Evolutionary conservation across 2,329 filamentous ascomycete genomes (phyloP), one percentile per base, ranked within the genome.

Genomic region (Sclerotinia spermophila): DNA sequence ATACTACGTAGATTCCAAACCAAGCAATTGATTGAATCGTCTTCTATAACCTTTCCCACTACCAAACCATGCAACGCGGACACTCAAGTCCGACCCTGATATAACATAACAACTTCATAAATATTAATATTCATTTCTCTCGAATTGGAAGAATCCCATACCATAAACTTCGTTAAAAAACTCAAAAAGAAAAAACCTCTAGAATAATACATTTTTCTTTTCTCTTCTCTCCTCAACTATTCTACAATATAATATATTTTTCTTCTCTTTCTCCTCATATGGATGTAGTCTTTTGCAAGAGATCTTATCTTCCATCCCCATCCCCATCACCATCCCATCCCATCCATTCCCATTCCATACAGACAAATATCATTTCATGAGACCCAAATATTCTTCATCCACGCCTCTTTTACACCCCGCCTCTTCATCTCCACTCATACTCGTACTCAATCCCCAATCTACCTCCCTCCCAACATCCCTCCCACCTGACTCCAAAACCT

Each of bases 381-480:
- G 48, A 51, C 48, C 48, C 48, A 15, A 51, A 15, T 15, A 27
- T n/a, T 27, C 24, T 51, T 51, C 13, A 51, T 27, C 48, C 24
- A 51, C 24, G 27, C 48, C 24, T 51, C 24, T 48, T 13, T n/a
- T 48, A n/a, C n/a, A n/a, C n/a, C n/a, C n/a, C n/a, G n/a, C n/a
- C n/a, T n/a, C n/a, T n/a, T n/a, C n/a, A n/a, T n/a, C n/a, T n/a
- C n/a, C n/a, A n/a, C n/a, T n/a, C n/a, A n/a, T n/a, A n/a, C n/a
- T n/a, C n/a, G n/a, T n/a, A n/a, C n/a, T n/a, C n/a, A n/a, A n/a
- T n/a, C n/a, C n/a, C n/a, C n/a, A n/a, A n/a, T n/a, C 79, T 77
- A 97, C 83, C 92, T 86, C 76, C 93, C 89, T 33, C 89, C 87
- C 82, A 98, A 86, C 90, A 97, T 96, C 80, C 95, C 92, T 82